Evolutionary conservation across 2,329 filamentous ascomycete genomes (phyloP).

Genomic region (Cladophialophora bantiana): DNA sequence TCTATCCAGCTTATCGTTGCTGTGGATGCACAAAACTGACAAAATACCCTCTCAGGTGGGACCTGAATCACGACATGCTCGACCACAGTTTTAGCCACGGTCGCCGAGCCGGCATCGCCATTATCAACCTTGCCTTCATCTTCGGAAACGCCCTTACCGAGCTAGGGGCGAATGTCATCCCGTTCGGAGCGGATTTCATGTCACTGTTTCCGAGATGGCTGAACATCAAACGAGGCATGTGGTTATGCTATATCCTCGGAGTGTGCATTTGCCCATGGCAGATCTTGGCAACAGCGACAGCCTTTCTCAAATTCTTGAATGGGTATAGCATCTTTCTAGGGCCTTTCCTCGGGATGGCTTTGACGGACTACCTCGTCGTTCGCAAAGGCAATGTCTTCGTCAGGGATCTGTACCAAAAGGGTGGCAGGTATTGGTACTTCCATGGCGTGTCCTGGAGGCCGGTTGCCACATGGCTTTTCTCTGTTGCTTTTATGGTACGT

Average conservation of each 20-base stretch:
- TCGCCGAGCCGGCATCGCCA: constrained; percentile 23
- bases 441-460: constrained; percentile 61
- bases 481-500: constrained; percentile 24
- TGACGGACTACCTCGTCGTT: constrained; percentile 39
- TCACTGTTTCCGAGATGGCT: constrained; percentile 61
- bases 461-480: constrained; percentile 61
- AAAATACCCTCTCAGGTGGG: constrained; percentile 13
- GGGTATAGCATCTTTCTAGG: constrained; percentile 44
- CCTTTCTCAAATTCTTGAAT: constrained; percentile 49
- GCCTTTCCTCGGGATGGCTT: constrained; percentile 38
- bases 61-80: constrained; percentile 30
- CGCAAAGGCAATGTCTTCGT: constrained; percentile 31
- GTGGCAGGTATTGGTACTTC: constrained; percentile 31
- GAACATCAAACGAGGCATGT: constrained; percentile 57
- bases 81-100: constrained; percentile 25
- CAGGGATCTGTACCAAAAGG: constrained; percentile 30
- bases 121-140: constrained; percentile 27
- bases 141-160: constrained; percentile 23
- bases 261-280: constrained; percentile 57
- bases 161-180: constrained; percentile 37
- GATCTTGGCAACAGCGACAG: constrained; percentile 52
- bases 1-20: constrained; percentile 52
- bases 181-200: constrained; percentile 58
- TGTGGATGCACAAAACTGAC: not conserved
- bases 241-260: constrained; percentile 46